Base-by-base conservation (phyloP, 202 grass and related monocot genomes). In the Carex arenaria region DNA sequence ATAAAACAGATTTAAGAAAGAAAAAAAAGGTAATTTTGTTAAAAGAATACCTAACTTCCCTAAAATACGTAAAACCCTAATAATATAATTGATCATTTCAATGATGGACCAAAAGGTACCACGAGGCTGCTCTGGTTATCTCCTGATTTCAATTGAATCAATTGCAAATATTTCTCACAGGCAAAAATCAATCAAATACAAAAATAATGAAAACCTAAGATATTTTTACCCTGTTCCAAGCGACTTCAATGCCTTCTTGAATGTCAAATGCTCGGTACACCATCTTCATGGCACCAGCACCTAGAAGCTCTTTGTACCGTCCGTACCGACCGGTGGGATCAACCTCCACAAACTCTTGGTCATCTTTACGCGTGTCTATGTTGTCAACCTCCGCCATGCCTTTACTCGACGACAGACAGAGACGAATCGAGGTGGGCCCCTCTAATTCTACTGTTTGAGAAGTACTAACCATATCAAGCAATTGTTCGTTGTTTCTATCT, bases 211-310 rank as follows among this genome's bases (percentile, higher is more conserved):
- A 47, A 47, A 47, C 9, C 43, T 47, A 10, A 47, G 9, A 47
- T 47, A 9, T 10, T 10, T 10, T 7, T 77, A 77, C 72, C 49
- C 86, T 88, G 85, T 97, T 97, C 94, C 94, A 97, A 26, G 92
- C 94, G 84, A 97, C 90, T 86, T 97, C 94, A 78, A 97, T 94
- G 3, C 92, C 94, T 3, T 97, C 92, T 88, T 97, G 88, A 86
- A 91, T 90, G 90, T 97, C 92, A 89, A 97, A 97, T 3, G 87
- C 90, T 13, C 92, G 90, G 87, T 94, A 97, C 13, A 97, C 94
- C 87, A 92, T 92, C 92, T 97, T 97, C 15, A 97, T 92, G 20
- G 94, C 93, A 17, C 94, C 94, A 13, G 82, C 87, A 0, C 94
- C 92, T 22, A 97, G 85, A 10, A 97, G 67, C 67, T 94, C 89